These are phyloP conservation scores for Metarhizium brunneum DNA, from an alignment of 2,329 filamentous ascomycete genomes.

Conservation along the genomic window DNA sequence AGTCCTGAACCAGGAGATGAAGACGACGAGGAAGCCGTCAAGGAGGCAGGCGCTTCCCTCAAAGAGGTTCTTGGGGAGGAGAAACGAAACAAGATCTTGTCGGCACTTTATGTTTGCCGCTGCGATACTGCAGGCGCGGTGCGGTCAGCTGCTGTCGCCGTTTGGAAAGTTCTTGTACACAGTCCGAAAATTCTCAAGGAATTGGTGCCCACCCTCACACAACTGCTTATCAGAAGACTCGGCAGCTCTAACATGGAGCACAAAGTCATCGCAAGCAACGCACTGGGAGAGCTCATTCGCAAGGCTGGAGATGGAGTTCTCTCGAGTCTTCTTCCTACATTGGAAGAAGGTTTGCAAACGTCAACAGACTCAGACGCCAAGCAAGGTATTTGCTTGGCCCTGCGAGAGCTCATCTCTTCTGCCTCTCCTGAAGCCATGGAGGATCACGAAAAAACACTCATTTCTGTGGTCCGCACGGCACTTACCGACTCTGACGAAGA, in stretches of 20 bases:
- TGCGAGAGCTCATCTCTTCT: conserved; percentile 86
- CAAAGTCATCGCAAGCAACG: conserved; percentile 96
- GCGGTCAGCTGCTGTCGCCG: conserved; percentile 76
- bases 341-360: conserved; percentile 82
- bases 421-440: conserved; percentile 83
- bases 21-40: conserved; percentile 65
- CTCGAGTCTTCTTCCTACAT: conserved; percentile 75
- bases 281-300: conserved; percentile 89
- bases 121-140: conserved; percentile 93
- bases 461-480: conserved; percentile 86
- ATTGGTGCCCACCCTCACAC: conserved; percentile 85
- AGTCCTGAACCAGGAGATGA: conserved; percentile 69
- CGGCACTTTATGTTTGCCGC: conserved; percentile 94
- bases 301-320: conserved; percentile 94
- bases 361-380: conserved; percentile 88
- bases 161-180: conserved; percentile 95
- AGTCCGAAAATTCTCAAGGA: conserved; percentile 90
- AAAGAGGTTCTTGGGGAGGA: conserved; percentile 92
- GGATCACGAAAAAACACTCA: conserved; percentile 89
- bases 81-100: conserved; percentile 92
- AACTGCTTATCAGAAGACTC: conserved; percentile 86
- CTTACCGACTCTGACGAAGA: conserved; percentile 83
- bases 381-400: conserved; percentile 93
- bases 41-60: conserved; percentile 85
- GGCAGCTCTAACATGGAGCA: conserved; percentile 97